Evolutionary conservation across 2,329 filamentous ascomycete species (phyloP).

Genomic region (Curvularia sp.): DNA sequence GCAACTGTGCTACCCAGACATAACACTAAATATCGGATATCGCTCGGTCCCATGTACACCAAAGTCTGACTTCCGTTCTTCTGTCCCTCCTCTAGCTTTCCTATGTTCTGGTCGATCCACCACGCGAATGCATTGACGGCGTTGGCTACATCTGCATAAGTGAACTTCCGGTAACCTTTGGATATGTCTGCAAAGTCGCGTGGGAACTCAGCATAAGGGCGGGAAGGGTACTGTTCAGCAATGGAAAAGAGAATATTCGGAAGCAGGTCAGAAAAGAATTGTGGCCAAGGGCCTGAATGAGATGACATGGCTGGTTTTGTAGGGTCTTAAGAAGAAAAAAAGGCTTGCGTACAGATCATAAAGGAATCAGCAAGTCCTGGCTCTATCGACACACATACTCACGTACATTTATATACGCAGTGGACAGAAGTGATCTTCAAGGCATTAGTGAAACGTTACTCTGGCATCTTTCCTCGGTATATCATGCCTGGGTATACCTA

Average conservation of each 20-base stretch:
- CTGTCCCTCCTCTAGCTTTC: constrained; percentile 26
- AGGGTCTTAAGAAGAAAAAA: neutral
- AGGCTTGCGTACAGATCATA: neutral
- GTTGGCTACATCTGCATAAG: constrained; percentile 33
- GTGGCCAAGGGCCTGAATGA: neutral
- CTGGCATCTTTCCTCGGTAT: no score
- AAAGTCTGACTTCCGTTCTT: constrained; percentile 34
- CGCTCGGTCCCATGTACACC: constrained; percentile 42
- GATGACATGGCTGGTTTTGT: neutral
- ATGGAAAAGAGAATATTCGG: neutral
- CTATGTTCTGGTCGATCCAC: constrained; percentile 39
- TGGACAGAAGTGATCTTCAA: neutral
- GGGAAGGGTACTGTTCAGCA: neutral
- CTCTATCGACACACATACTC: no score
- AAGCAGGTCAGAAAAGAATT: neutral
- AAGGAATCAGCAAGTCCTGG: neutral
- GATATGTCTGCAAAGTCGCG: constrained; percentile 6
- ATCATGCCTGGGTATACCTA: neutral
- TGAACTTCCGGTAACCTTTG: constrained; percentile 41
- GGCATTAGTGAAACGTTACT: neutral
- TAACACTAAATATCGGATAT: constrained; percentile 48
- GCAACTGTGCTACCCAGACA: constrained; percentile 52
- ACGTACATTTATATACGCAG: neutral
- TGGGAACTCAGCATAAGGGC: constrained; percentile 18
- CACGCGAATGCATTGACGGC: constrained; percentile 37